These are phyloP conservation scores for Pythium coloratum DNA, from an alignment of 352 stramenopile genomes.

Conservation along the genomic window DNA sequence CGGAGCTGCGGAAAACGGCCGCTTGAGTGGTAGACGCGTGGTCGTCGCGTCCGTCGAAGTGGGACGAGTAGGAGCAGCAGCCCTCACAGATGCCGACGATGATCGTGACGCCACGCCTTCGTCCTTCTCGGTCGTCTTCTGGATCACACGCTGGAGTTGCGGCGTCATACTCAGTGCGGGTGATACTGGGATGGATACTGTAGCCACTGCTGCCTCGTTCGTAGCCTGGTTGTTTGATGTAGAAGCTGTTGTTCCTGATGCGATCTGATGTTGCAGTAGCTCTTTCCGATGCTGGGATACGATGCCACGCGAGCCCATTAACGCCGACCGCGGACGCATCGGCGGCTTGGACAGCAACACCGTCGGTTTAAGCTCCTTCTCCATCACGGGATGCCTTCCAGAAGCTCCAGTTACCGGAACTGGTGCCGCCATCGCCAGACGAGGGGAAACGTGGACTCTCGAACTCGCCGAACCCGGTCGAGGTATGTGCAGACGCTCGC, in stretches of 20 bases:
- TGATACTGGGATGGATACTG: neutral
- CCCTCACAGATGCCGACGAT: neutral
- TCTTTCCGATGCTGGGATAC: slow-evolving; percentile 22
- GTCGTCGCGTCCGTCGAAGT: neutral
- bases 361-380: slow-evolving; percentile 10
- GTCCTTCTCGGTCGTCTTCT: neutral
- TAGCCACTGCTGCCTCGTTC: neutral
- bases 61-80: neutral
- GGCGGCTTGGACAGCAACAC: slow-evolving; percentile 25
- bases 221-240: slow-evolving; percentile 1
- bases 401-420: neutral
- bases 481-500: slow-evolving; percentile 45
- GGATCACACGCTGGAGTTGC: slow-evolving; percentile 8
- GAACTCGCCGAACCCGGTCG: slow-evolving; percentile 32
- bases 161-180: neutral
- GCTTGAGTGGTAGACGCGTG: slow-evolving; percentile 11
- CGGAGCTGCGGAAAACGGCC: slow-evolving; percentile 19
- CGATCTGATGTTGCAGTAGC: neutral
- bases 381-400: neutral
- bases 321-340: slow-evolving; percentile 21
- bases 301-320: slow-evolving; percentile 5
- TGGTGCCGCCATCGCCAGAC: neutral
- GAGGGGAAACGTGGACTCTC: neutral
- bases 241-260: neutral
- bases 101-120: neutral